Base-by-base conservation (phyloP, 768 basidiomycete genomes). In the Lactifluus hygrophoroides region DNA sequence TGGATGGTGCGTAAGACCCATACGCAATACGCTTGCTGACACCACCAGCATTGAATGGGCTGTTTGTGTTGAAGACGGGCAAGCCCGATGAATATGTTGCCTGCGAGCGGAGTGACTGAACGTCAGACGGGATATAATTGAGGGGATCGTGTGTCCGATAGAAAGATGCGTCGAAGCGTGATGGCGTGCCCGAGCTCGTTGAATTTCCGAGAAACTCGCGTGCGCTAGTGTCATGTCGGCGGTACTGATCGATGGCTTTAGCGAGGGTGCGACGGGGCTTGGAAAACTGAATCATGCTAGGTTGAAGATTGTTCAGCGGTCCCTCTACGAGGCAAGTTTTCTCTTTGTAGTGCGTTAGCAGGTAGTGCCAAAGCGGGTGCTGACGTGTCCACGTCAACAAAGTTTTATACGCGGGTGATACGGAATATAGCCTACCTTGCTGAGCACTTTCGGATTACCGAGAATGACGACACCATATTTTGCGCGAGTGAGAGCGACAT, bases 261-360 rank as follows among this genome's bases (percentile, higher is more conserved):
- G 79, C 81, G 38, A 94, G 80, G 5, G 92, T 82, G 54, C 93
- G 86, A 57, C 93, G 84, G 32, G 96, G 96, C 74, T 96, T 94
- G 80, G 91, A 94, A 77, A 99, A 97, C 70, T 98, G 96, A 60
- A 99, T 99, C 94, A 99, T 95, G 73, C 93, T 95, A 6, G 92
- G 79, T 70, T 98, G 96, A 35, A 99, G 76, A 73, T 99, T 98
- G 72, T 83, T 97, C 46, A 99, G 77, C 2, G 96, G 92, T 1
- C 96, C 96, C 69, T 99, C 96, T 28, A 99, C 96, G 53, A 99
- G 84, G 66, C 84, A 86, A 53, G 76, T 82, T 71, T 88, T 91
- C 75, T 98, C 96, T 75, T 98, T 98, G 82, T 95, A 99, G 69
- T 99, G 96, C 2, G 94, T 97, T 57, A 99, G 79, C 48, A 99